phyloP scores from a whole-genome alignment of 2,329 filamentous ascomycete species.

The Stagonosporopsis chrysanthemi region DNA sequence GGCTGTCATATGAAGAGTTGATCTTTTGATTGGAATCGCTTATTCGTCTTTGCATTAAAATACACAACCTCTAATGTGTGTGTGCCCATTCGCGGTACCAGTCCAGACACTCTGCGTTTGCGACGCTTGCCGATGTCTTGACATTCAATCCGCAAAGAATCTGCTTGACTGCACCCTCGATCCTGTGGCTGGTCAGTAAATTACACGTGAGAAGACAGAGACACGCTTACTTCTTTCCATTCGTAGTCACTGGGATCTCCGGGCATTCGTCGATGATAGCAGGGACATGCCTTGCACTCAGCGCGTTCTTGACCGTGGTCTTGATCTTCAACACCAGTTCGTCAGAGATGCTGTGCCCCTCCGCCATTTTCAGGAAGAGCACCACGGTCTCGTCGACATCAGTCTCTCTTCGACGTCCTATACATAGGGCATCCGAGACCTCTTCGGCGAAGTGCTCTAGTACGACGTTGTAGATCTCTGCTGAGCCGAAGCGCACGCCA shows the following conservation, averaged over 20 bases:
- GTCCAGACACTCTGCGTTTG: constrained; percentile 84
- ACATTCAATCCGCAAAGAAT: constrained; percentile 88
- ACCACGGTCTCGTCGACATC: constrained; percentile 88
- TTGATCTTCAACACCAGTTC: constrained; percentile 71
- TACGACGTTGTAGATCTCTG: constrained; percentile 96
- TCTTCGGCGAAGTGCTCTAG: constrained; percentile 80
- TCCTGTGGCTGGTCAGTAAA: constrained; percentile 57
- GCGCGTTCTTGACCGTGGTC: constrained; percentile 72
- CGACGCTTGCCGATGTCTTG: constrained; percentile 91
- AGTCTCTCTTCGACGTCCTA: constrained; percentile 74
- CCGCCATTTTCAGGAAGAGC: constrained; percentile 81
- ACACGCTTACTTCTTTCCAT: constrained; percentile 85
- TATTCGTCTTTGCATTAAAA: neutral
- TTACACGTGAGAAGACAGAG: neutral
- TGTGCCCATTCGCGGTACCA: constrained; percentile 81
- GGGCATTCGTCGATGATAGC: constrained; percentile 81
- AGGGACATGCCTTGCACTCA: constrained; percentile 90
- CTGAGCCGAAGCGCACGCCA: constrained; percentile 89
- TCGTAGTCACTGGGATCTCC: constrained; percentile 89
- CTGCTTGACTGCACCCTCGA: constrained; percentile 96
- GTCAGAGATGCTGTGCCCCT: constrained; percentile 63
- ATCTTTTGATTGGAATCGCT: neutral
- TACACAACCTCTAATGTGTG: constrained; percentile 24
- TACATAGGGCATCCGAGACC: constrained; percentile 85
- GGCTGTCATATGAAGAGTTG: too few relatives aligned